Evolutionary conservation across 805 yeast genomes (phyloP).

Genomic region (Candida coquimbonensis): DNA sequence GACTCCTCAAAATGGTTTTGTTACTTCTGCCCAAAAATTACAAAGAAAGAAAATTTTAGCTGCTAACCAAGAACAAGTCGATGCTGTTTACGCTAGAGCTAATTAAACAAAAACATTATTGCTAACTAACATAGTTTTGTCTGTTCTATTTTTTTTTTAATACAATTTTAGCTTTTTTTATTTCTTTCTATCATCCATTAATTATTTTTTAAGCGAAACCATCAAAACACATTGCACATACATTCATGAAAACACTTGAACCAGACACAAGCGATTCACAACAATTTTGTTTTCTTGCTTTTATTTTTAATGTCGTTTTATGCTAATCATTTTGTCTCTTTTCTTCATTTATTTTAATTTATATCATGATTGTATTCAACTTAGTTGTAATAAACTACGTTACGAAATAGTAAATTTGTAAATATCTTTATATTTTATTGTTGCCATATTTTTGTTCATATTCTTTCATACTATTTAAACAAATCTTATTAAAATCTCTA

Average conservation of each 20-base stretch:
- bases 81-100: constrained; percentile 42
- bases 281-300: background rate
- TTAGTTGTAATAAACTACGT: background rate
- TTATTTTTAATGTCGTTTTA: background rate
- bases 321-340: background rate
- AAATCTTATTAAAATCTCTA: constrained; percentile 42
- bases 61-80: constrained; percentile 61
- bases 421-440: too few species aligned
- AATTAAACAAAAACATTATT: background rate
- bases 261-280: too few species aligned
- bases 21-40: constrained; percentile 92
- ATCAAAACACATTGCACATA: too few species aligned
- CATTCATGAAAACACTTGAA: too few species aligned
- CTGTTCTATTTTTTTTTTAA: too few species aligned
- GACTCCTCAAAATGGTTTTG: constrained; percentile 95
- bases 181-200: too few species aligned
- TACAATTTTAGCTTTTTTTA: too few species aligned
- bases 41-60: constrained; percentile 86
- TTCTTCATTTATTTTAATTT: background rate
- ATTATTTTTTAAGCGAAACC: too few species aligned
- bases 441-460: constrained; percentile 6
- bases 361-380: background rate
- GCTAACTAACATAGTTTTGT: background rate
- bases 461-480: constrained; percentile 44
- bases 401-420: too few species aligned